These are phyloP conservation scores for Schizopora paradoxa DNA, from an alignment of 1,284 basidiomycete genomes.

Conservation along the genomic window DNA sequence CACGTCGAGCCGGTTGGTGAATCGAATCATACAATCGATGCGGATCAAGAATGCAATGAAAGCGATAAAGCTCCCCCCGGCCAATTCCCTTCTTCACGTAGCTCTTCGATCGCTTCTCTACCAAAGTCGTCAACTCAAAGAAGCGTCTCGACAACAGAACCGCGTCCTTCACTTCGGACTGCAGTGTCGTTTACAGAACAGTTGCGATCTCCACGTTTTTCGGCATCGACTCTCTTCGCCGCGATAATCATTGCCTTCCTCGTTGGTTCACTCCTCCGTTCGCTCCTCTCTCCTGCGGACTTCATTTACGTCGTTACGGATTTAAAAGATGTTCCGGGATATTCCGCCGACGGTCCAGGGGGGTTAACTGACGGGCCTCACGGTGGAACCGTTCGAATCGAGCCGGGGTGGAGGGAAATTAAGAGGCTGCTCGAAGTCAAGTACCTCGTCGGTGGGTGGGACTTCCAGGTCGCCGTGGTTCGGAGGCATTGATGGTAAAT, in stretches of 20 bases:
- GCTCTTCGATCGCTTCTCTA: no score
- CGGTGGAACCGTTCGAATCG: slow-evolving; percentile 37
- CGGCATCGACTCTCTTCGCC: slow-evolving; percentile 65
- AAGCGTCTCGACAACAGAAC: no score
- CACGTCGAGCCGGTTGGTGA: no score
- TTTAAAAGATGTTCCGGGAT: slow-evolving; percentile 32
- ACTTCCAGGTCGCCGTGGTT: slow-evolving; percentile 76
- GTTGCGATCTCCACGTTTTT: slow-evolving; percentile 32
- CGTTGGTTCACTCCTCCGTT: slow-evolving; percentile 84
- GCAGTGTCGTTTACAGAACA: no score
- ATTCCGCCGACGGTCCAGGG: slow-evolving; percentile 6
- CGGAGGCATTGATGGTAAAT: slow-evolving; percentile 61
- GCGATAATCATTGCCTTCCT: slow-evolving; percentile 86
- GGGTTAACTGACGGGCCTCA: slow-evolving; percentile 12
- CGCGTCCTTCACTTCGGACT: no score
- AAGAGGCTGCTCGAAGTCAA: slow-evolving; percentile 74
- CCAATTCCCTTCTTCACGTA: no score
- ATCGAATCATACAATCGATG: no score
- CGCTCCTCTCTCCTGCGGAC: slow-evolving; percentile 84
- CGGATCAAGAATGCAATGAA: no score
- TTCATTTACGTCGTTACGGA: slow-evolving; percentile 78
- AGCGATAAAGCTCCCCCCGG: no score
- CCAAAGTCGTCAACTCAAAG: no score
- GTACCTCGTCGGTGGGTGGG: slow-evolving; percentile 73
- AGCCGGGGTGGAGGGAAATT: slow-evolving; percentile 76